Percentiles rank a stretch among this genome's conserved stretches.
Evolutionary conservation across 2,329 filamentous ascomycete genomes (phyloP).

Genomic region (Alternaria angustiovoidea): DNA sequence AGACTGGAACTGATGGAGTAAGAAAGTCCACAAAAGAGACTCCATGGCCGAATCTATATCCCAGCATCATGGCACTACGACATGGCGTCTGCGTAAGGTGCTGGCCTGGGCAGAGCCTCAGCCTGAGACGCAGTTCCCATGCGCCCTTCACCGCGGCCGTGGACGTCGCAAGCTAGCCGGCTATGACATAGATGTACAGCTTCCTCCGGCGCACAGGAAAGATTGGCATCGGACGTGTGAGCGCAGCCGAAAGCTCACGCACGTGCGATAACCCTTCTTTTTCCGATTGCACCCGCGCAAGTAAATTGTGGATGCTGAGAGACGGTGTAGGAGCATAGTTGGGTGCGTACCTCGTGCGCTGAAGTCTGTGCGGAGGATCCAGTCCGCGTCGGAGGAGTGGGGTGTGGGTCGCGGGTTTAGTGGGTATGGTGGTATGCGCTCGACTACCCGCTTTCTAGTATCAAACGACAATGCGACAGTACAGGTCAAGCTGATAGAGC

Average conservation of each 20-base stretch:
- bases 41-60: slow-evolving; percentile 12
- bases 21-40: slow-evolving; percentile 8
- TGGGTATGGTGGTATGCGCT: slow-evolving; percentile 9
- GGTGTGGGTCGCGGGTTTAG: slow-evolving; percentile 21
- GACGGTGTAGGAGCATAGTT: slow-evolving; percentile 15
- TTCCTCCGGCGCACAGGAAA: slow-evolving; percentile 17
- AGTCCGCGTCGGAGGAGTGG: slow-evolving; percentile 19
- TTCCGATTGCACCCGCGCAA: slow-evolving; percentile 19
- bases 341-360: slow-evolving; percentile 18
- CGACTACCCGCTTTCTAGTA: slow-evolving; percentile 3
- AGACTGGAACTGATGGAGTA: slow-evolving; percentile 8
- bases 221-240: slow-evolving; percentile 13
- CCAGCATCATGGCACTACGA: slow-evolving; percentile 8
- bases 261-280: slow-evolving; percentile 12
- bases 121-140: slow-evolving; percentile 15
- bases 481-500: not conserved
- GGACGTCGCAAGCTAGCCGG: slow-evolving; percentile 33
- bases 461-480: slow-evolving; percentile 9
- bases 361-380: slow-evolving; percentile 17
- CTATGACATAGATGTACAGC: slow-evolving; percentile 28
- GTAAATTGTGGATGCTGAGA: slow-evolving; percentile 4
- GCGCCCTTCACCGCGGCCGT: slow-evolving; percentile 36
- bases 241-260: slow-evolving; percentile 11
- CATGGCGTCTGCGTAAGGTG: slow-evolving; percentile 9
- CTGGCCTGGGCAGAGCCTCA: slow-evolving; percentile 24